Base-by-base conservation (phyloP, 768 basidiomycete species). In the Tephrocybe sp. region DNA sequence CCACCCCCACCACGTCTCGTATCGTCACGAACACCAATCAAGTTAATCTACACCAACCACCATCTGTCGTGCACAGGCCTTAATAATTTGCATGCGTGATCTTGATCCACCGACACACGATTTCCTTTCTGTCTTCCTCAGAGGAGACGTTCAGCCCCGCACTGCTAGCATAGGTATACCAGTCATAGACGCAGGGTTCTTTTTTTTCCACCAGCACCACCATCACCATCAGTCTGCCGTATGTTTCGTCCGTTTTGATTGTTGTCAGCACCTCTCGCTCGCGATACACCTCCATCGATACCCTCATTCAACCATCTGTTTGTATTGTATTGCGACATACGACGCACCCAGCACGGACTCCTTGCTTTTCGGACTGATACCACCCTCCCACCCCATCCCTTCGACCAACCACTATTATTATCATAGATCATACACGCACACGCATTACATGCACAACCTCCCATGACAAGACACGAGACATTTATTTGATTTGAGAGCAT, bases 1-100 rank as follows among this genome's bases (percentile, higher is more conserved):
- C 74, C 65, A 59, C 70, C 71, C 73, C 45, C 72, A 76, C 80
- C 79, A 67, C 65, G 59, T 64, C 60, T 56, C 56, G 53, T 58
- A 46, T 58, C 55, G 58, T 54, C n/a, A n/a, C n/a, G n/a, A n/a
- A n/a, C n/a, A n/a, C n/a, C n/a, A n/a, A 36, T 12, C 15, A 36
- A 36, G n/a, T n/a, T n/a, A 5, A 36, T 14, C 34, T 14, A 36
- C 34, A 36, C 34, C 4, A 10, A 58, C 63, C 54, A 37, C 49
- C 28, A 25, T 36, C 38, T 33, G 45, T 50, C 57, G 50, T 54
- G 57, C 43, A 36, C 34, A 24, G 8, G 7, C 6, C 4, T 36
- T 36, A 4, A 15, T 39, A 28, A 34, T 38, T 26, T 36, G 32
- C 23, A 39, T 34, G 26, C 30, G 38, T 43, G 40, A 47, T 41